Conservation (phyloP, 1,139 yeast species). For the Diutina siamensis region DNA sequence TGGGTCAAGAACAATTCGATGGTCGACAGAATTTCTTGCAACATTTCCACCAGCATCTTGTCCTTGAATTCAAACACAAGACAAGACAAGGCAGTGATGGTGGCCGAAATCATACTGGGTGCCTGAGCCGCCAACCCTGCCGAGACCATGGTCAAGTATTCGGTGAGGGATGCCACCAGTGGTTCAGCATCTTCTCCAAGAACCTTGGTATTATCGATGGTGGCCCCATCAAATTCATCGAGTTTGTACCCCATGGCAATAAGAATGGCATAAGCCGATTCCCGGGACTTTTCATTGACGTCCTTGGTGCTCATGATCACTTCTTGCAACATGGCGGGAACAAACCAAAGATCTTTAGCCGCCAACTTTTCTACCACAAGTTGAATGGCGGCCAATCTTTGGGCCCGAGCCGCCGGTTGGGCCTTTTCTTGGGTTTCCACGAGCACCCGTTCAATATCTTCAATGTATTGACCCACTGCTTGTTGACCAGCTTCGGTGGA, state of each 20-base stretch:
- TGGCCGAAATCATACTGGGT: constrained; percentile 93
- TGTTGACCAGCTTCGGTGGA: constrained; percentile 57
- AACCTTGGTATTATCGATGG: constrained; percentile 51
- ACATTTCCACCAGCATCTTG: constrained; percentile 39
- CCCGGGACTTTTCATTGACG: constrained; percentile 84
- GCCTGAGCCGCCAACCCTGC: constrained; percentile 94
- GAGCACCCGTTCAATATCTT: constrained; percentile 50
- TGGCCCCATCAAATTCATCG: constrained; percentile 47
- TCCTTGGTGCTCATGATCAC: constrained; percentile 89
- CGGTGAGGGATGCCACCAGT: constrained; percentile 60
- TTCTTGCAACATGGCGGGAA: constrained; percentile 78
- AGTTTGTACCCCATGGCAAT: constrained; percentile 75
- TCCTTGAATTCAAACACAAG: constrained; percentile 77
- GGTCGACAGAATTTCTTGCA: constrained; percentile 73
- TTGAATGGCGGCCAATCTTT: constrained; percentile 61
- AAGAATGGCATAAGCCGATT: constrained; percentile 63
- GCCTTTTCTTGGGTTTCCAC: constrained; percentile 45
- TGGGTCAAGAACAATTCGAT: constrained; percentile 85
- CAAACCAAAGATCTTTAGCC: constrained; percentile 50
- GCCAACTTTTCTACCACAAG: constrained; percentile 54
- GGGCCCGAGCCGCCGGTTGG: constrained; percentile 69
- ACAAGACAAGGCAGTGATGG: constrained; percentile 84
- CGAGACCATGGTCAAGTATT: constrained; percentile 84
- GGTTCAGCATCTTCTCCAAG: constrained; percentile 63
- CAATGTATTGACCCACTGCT: constrained; percentile 39